A percentile compares a stretch with the other conserved stretches of the same genome.
These are phyloP conservation scores for Fusarium sp. DNA, from an alignment of 2,329 filamentous ascomycete species.

Conservation along the genomic window DNA sequence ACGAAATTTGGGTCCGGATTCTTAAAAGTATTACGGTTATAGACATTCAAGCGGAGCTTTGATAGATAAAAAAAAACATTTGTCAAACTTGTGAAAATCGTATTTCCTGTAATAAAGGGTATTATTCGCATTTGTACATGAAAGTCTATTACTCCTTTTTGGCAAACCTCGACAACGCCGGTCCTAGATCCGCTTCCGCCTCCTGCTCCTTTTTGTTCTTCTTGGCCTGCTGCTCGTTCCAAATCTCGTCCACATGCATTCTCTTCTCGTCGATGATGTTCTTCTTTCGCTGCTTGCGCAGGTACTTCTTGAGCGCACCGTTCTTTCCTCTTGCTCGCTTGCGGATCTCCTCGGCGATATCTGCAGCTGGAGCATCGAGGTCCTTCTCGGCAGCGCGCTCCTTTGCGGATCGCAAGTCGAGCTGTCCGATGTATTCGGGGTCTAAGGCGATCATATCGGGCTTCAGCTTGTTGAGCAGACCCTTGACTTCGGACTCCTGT, in stretches of 20 bases:
- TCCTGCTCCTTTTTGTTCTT: conserved; percentile 71
- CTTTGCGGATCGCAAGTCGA: conserved; percentile 84
- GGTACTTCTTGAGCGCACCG: conserved; percentile 84
- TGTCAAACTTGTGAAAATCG: neutral
- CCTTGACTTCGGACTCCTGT: conserved; percentile 90
- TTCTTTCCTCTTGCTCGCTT: conserved; percentile 92
- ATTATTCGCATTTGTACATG: conserved; percentile 42
- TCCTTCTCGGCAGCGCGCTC: conserved; percentile 82
- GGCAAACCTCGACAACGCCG: conserved; percentile 86
- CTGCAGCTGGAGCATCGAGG: conserved; percentile 73
- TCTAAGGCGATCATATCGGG: conserved; percentile 98
- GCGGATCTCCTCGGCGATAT: conserved; percentile 70
- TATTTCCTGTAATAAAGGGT: conserved; percentile 33
- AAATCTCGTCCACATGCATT: conserved; percentile 84
- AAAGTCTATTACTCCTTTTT: conserved; percentile 66
- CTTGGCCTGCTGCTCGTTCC: conserved; percentile 76
- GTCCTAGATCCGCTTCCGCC: conserved; percentile 79
- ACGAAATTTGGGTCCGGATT: conserved; percentile 24
- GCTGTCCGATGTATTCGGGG: conserved; percentile 88
- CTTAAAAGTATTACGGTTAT: conserved; percentile 28
- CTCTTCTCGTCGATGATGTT: conserved; percentile 98
- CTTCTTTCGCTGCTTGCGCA: conserved; percentile 90
- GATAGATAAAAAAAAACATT: conserved; percentile 12
- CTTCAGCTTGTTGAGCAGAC: conserved; percentile 90
- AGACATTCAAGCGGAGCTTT: conserved; percentile 18